Base-by-base conservation (phyloP, 768 basidiomycete species). In the Termitomyces sp. region DNA sequence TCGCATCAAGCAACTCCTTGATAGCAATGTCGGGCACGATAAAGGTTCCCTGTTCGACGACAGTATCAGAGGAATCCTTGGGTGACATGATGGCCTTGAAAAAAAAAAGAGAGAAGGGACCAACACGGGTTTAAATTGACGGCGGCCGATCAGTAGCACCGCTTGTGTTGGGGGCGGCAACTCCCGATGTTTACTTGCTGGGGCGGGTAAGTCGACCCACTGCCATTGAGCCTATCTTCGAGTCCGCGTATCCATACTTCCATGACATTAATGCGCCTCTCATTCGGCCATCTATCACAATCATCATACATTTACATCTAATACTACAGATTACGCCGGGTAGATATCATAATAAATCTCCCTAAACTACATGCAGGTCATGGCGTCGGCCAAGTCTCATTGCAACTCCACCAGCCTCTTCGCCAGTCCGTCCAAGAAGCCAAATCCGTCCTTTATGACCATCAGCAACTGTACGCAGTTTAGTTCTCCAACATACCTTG, bases 1-100 rank as follows among this genome's bases (percentile, higher is more conserved):
- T 95, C 18, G 81, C 84, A 48, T 81, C 82, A 54, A 95, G 80
- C 65, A 96, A 70, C 67, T 97, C 90, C 77, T 95, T 97, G 72
- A 95, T 81, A 41, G 90, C 81, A 61, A 93, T 81, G 77, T 93
- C 88, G 22, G 94, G 94, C 62, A 96, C 89, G 30, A 81, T 67
- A 60, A 83, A 81, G 50, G 81, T 77, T 45, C 75, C 80, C 74
- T 90, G 89, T 60, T 86, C 78, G 54, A 79, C 73, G 66, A 69
- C 68, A 49, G 74, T 76, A 56, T 54, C 68, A 57, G 63, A 58
- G 27, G 70, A 65, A 60, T 66, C 65, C 65, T 74, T 74, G 54
- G 65, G 69, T 37, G 69, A 72, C 75, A 76, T 78, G 57, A 39
- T 65, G 60, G 59, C 58, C 56, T 58, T 54, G 36, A 61, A 58